Conservation (phyloP, 805 yeast genomes). For the Maudiozyma bulderi region DNA sequence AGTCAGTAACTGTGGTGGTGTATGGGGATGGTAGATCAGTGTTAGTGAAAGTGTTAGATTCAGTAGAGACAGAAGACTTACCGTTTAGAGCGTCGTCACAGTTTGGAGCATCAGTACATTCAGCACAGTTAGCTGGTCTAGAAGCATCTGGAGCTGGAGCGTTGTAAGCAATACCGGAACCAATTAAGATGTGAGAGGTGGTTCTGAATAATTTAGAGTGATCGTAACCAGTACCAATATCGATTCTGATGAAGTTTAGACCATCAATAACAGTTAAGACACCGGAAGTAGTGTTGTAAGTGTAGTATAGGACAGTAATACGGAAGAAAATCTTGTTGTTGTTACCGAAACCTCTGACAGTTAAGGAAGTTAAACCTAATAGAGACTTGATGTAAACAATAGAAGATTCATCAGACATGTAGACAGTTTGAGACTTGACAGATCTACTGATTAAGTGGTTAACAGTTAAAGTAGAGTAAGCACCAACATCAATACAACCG, state of each 20-base stretch:
- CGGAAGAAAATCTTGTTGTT: conserved; percentile 3
- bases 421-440: conserved; percentile 6
- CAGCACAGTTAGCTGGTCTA: conserved; percentile 4
- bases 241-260: not conserved
- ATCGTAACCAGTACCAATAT: conserved; percentile 9
- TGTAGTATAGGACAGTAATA: not conserved
- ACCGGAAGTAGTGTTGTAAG: conserved; percentile 7
- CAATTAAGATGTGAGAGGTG: not conserved
- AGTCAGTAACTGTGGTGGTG: conserved; percentile 2
- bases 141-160: not conserved
- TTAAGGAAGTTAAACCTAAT: conserved; percentile 3
- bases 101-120: conserved; percentile 1
- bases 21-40: conserved; percentile 3
- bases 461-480: conserved; percentile 1
- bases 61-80: not conserved
- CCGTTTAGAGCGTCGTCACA: not conserved
- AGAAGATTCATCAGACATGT: conserved; percentile 5
- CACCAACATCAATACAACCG: conserved; percentile 11
- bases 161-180: conserved; percentile 2
- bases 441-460: not conserved
- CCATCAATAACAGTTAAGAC: conserved; percentile 3
- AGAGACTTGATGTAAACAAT: not conserved
- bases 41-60: conserved; percentile 1
- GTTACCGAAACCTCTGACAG: conserved; percentile 5
- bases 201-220: not conserved